phyloP scores from a whole-genome alignment of 495 filamentous ascomycete genomes.

The Parathielavia hyrcaniae region DNA sequence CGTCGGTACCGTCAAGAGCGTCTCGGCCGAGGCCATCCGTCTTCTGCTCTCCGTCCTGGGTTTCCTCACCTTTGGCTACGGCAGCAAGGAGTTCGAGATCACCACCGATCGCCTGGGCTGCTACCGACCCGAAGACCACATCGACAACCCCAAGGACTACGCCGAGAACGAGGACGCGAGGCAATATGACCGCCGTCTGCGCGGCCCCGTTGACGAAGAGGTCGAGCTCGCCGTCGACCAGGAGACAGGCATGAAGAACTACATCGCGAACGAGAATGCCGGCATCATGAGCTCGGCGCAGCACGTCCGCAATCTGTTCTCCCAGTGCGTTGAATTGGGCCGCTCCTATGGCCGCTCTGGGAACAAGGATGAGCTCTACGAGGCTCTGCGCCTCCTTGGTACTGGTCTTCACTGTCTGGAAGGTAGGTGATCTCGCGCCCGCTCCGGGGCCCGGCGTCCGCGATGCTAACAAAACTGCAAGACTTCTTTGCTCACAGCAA shows the following conservation, averaged over 20 bases:
- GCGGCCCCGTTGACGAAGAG: slow-evolving; percentile 72
- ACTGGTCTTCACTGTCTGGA: slow-evolving; percentile 89
- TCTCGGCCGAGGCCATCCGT: slow-evolving; percentile 81
- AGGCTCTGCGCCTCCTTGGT: slow-evolving; percentile 76
- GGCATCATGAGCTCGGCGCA: slow-evolving; percentile 70
- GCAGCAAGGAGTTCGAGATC: slow-evolving; percentile 87
- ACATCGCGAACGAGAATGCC: slow-evolving; percentile 74
- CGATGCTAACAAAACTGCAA: slow-evolving; percentile 14
- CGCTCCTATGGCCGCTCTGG: slow-evolving; percentile 56
- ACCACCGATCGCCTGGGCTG: slow-evolving; percentile 80
- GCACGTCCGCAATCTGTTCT: slow-evolving; percentile 65
- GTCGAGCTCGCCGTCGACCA: slow-evolving; percentile 71
- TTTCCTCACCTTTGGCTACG: slow-evolving; percentile 66
- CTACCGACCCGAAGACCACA: slow-evolving; percentile 83
- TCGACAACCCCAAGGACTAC: slow-evolving; percentile 73
- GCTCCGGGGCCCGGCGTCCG: neutral
- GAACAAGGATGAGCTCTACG: slow-evolving; percentile 69
- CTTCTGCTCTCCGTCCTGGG: slow-evolving; percentile 63
- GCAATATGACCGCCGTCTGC: slow-evolving; percentile 69
- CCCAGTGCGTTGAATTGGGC: slow-evolving; percentile 64
- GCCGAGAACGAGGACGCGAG: slow-evolving; percentile 80
- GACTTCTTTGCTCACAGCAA: slow-evolving; percentile 91
- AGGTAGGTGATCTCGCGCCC: slow-evolving; percentile 33
- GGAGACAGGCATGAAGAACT: slow-evolving; percentile 80
- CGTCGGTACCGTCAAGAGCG: slow-evolving; percentile 79